These are phyloP conservation scores for Tagetes patula DNA, from an alignment of 129 eudicot genomes.

Conservation along the genomic window DNA sequence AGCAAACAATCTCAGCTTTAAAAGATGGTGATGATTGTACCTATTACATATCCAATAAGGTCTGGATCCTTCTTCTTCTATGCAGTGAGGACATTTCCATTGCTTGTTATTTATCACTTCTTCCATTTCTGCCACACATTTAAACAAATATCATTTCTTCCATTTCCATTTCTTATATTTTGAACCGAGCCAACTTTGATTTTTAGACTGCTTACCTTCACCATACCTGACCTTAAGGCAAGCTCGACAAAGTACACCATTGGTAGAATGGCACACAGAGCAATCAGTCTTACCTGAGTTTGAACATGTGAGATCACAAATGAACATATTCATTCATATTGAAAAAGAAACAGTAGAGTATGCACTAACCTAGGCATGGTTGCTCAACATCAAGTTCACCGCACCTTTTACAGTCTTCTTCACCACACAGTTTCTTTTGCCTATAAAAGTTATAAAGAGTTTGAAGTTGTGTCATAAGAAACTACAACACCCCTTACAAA, in stretches of 20 bases:
- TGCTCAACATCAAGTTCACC: constrained; percentile 51
- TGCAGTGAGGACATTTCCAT: constrained; percentile 81
- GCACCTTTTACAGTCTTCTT: constrained; percentile 76
- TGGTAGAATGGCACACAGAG: constrained; percentile 62
- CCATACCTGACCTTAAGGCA: constrained; percentile 75
- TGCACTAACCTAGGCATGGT: constrained; percentile 62
- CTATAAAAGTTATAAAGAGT: constrained; percentile 26
- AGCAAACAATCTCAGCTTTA: neutral
- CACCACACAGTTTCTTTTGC: constrained; percentile 85
- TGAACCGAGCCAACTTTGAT: constrained; percentile 7
- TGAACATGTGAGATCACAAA: neutral
- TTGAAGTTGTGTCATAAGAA: constrained; percentile 5
- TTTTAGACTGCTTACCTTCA: constrained; percentile 50
- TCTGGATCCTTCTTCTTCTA: constrained; percentile 53
- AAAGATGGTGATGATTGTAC: constrained; percentile 23
- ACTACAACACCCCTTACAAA: neutral
- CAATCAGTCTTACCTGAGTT: constrained; percentile 78
- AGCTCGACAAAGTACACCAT: constrained; percentile 74
- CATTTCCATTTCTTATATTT: constrained; percentile 32
- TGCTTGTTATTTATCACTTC: constrained; percentile 65
- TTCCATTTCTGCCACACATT: constrained; percentile 49
- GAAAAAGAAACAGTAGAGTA: neutral
- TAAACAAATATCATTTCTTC: constrained; percentile 45
- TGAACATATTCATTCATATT: neutral
- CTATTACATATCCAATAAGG: constrained; percentile 83